Percentiles rank a stretch among this genome's conserved stretches.
phyloP scores from a whole-genome alignment of 345 rosid species.

The Brassica rapa region DNA sequence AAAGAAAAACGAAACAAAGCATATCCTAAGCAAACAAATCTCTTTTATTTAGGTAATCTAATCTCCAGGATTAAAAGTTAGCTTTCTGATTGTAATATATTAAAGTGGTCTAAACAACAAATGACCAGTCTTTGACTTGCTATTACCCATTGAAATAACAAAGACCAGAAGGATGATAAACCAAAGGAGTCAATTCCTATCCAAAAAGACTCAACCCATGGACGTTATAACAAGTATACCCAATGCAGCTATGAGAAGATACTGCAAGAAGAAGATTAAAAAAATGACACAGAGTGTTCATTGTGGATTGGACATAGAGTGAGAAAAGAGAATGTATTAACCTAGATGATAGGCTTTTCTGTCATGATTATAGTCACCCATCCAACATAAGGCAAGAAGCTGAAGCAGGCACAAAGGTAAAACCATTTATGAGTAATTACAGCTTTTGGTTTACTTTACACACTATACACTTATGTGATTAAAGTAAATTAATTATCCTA shows the following conservation, averaged over 20 bases:
- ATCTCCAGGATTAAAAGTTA: background rate
- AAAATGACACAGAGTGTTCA: background rate
- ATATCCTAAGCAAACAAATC: too few relatives aligned
- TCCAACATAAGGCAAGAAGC: background rate
- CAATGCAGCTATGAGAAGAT: background rate
- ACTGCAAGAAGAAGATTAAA: background rate
- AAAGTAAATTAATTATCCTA: background rate
- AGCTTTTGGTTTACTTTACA: background rate
- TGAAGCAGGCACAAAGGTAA: background rate
- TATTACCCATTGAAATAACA: background rate
- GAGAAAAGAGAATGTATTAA: background rate
- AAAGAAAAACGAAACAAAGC: too few relatives aligned
- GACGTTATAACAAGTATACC: background rate
- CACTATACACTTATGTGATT: background rate
- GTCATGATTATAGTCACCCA: background rate
- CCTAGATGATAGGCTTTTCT: background rate
- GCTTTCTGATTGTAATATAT: background rate
- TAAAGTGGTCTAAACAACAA: background rate
- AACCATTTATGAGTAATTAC: background rate
- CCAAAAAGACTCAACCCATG: background rate
- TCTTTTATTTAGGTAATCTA: too few relatives aligned
- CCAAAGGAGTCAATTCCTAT: background rate
- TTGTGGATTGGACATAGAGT: background rate
- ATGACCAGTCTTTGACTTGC: too few relatives aligned
- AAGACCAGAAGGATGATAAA: too few relatives aligned